Percentiles rank a stretch among this genome's conserved stretches.
Evolutionary conservation across 2,329 filamentous ascomycete genomes (phyloP).

Genomic region (Bisporella sp.): DNA sequence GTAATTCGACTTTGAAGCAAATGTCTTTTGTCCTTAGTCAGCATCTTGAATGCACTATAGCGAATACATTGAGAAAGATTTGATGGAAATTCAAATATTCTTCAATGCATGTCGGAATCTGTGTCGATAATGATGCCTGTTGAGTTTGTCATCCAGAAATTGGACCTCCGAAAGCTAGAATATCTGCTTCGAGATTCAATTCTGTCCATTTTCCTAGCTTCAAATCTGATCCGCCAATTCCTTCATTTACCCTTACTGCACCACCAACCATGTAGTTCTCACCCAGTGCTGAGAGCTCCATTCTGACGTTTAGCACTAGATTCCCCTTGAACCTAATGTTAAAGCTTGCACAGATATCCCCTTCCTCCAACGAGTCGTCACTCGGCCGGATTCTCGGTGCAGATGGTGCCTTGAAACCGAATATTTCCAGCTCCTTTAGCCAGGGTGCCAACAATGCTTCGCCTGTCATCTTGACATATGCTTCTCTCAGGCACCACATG

Average conservation of each 20-base stretch:
- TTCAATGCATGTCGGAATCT: no score
- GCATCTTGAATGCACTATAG: no score
- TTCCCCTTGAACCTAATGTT: slow-evolving; percentile 19
- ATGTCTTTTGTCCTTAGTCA: no score
- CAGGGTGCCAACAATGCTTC: slow-evolving; percentile 69
- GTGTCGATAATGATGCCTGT: no score
- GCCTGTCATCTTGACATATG: slow-evolving; percentile 77
- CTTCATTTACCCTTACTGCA: slow-evolving; percentile 12
- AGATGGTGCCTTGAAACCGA: slow-evolving; percentile 37
- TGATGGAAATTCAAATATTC: no score
- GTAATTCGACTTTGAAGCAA: no score
- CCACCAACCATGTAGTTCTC: slow-evolving; percentile 24
- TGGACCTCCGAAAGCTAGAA: slow-evolving; percentile 14
- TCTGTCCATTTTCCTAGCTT: slow-evolving; percentile 11
- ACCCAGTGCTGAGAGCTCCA: slow-evolving; percentile 23
- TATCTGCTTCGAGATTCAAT: slow-evolving; percentile 19
- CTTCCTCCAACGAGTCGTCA: slow-evolving; percentile 13
- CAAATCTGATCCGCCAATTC: slow-evolving; percentile 1
- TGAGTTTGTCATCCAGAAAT: not conserved
- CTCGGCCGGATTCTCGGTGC: slow-evolving; percentile 6
- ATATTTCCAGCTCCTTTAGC: slow-evolving; percentile 65
- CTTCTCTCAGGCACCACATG: slow-evolving; percentile 73
- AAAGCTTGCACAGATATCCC: slow-evolving; percentile 15
- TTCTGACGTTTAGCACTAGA: slow-evolving; percentile 20
- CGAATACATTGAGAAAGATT: no score